Percentiles rank a stretch among this genome's conserved stretches.
Conservation (phyloP, 306 rosid species). For the Oemleria cerasiformis region DNA sequence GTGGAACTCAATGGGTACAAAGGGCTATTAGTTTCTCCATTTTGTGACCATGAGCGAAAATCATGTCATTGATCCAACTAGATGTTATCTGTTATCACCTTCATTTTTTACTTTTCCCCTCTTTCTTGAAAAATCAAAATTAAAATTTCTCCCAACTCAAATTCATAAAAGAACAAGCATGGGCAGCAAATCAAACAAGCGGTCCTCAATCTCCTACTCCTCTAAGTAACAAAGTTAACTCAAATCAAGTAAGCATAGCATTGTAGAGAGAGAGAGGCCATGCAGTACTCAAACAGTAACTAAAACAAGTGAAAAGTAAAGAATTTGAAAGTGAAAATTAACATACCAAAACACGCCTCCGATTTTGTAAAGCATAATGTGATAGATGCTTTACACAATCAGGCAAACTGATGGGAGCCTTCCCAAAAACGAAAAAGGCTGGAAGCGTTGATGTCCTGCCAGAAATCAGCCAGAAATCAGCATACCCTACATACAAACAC, state of each 20-base stretch:
- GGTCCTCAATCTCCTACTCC: neutral
- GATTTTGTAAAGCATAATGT: conserved; percentile 33
- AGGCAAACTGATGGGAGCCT: conserved; percentile 48
- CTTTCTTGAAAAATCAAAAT: neutral
- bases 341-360: conserved; percentile 62
- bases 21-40: neutral
- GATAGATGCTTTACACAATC: conserved; percentile 50
- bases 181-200: too few relatives aligned
- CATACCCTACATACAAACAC: neutral
- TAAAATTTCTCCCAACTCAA: neutral
- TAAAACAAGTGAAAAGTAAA: neutral
- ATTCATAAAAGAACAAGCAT: neutral
- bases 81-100: neutral
- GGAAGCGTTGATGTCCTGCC: conserved; percentile 79
- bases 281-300: neutral
- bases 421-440: conserved; percentile 73
- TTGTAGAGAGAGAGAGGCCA: neutral
- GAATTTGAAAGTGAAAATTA: neutral
- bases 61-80: neutral
- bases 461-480: neutral
- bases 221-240: neutral
- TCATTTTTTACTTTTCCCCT: neutral
- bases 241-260: neutral
- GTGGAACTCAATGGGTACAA: neutral
- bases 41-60: neutral